Percentiles rank a stretch among this genome's conserved stretches.
phyloP scores from a whole-genome alignment of 1,284 basidiomycete species.

The Ceratobasidium sp. region DNA sequence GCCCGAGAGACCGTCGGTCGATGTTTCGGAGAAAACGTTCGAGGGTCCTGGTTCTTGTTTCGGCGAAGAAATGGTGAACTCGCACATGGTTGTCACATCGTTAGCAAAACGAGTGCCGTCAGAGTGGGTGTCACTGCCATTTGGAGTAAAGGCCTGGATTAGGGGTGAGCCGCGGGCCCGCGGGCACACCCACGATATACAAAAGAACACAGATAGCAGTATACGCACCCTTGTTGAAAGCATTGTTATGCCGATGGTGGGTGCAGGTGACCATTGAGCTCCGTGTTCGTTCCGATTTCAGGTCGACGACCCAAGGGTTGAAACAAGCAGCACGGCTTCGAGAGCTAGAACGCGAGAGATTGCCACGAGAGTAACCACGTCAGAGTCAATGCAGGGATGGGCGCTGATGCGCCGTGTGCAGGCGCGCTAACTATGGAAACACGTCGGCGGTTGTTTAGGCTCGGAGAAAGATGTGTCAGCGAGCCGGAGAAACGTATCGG shows the following conservation, averaged over 20 bases:
- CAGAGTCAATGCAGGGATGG: background rate
- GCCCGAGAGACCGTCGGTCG: too few species aligned
- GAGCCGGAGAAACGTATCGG: background rate
- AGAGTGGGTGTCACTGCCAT: slow-evolving; percentile 1
- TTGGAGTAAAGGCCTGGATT: background rate
- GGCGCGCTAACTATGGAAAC: slow-evolving; percentile 7
- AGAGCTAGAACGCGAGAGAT: background rate
- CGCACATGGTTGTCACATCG: too few species aligned
- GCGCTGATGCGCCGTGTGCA: background rate
- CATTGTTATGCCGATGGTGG: background rate
- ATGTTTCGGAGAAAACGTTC: too few species aligned
- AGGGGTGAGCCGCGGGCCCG: slow-evolving; percentile 5
- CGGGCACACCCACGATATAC: background rate
- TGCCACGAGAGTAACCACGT: background rate
- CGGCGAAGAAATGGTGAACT: too few species aligned
- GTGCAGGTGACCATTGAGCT: background rate
- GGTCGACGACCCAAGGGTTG: too few species aligned
- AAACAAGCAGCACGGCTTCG: too few species aligned
- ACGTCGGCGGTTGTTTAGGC: slow-evolving; percentile 16
- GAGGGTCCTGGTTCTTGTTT: too few species aligned
- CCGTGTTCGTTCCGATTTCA: slow-evolving; percentile 6
- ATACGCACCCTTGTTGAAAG: background rate
- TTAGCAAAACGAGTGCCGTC: too few species aligned
- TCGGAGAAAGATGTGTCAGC: slow-evolving; percentile 20
- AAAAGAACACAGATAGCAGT: background rate